Evolutionary conservation across 768 basidiomycete genomes (phyloP), one percentile per base, ranked within the genome.

Genomic region (Termitomyces eurrhizus): DNA sequence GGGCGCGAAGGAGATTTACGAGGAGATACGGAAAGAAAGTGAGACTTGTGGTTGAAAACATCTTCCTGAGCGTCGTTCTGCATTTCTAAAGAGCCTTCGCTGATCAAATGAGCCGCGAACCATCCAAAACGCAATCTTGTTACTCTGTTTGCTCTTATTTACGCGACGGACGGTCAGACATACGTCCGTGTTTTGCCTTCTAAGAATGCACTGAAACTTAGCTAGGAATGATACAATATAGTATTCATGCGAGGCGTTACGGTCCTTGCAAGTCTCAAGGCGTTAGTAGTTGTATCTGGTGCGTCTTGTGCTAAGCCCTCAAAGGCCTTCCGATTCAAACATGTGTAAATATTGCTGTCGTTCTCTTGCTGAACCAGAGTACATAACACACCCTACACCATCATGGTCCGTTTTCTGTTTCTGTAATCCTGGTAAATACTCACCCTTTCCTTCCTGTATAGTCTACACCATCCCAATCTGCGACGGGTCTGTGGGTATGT

Each of bases 401-500:
- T 58, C 45, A 68, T 60, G 51, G 61, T 61, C 45, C 50, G 55
- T 62, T 16, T 39, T 14, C 5, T 37, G 14, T 48, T 21, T 50
- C 21, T 45, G 24, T 18, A 26, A 4, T 46, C n/a, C 53, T 21
- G 6, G 12, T 11, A 16, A 24, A 21, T 44, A 13, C 41, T 60
- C 39, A 55, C n/a, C 44, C 55, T 26, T 49, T 55, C 26, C 24
- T 46, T 29, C 29, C 6, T 21, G 6, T 37, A 45, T 50, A 66
- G 64, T 37, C 63, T 54, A 59, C 60, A 12, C 52, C 61, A 41
- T 44, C 61, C 48, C 56, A 63, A 32, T 52, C 56, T 16, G 63
- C 35, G 13, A 73, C 72, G 72, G 73, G 72, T 57, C 68, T 74
- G 44, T 77, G 76, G 77, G 76, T 75, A 66, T 18, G 73, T 71